Evolutionary conservation across 768 basidiomycete species (phyloP).

Genomic region (Cyclocybe cylindracea): DNA sequence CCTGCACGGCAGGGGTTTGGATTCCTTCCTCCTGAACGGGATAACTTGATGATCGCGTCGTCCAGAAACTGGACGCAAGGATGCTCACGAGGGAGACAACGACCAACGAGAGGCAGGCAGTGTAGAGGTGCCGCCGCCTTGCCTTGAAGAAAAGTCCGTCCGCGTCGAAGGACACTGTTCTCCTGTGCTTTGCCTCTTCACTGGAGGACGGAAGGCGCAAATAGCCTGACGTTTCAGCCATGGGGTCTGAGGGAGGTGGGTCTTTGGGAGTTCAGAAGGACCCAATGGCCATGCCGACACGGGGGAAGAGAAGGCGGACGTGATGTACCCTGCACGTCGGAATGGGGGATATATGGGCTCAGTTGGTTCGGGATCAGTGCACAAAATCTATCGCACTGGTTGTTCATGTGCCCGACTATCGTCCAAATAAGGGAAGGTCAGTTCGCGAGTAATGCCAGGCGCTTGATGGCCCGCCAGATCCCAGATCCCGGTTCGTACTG

Average conservation of each 20-base stretch:
- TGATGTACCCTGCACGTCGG: too few species aligned
- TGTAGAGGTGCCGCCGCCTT: conserved; percentile 11
- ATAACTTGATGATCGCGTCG: conserved; percentile 2
- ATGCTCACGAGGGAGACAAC: conserved; percentile 14
- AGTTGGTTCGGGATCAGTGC: background rate
- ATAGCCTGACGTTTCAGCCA: too few species aligned
- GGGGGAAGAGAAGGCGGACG: too few species aligned
- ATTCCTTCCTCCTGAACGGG: background rate
- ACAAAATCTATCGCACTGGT: background rate
- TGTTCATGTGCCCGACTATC: background rate
- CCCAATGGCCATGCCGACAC: too few species aligned
- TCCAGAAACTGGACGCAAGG: conserved; percentile 13
- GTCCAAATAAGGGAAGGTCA: too few species aligned
- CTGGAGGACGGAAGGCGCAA: background rate
- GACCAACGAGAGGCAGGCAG: conserved; percentile 14
- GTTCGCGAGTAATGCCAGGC: background rate
- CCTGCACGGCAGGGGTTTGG: background rate
- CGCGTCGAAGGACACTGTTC: conserved; percentile 2
- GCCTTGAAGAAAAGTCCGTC: conserved; percentile 6
- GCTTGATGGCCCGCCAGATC: too few species aligned
- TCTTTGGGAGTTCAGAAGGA: too few species aligned
- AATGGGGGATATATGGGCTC: too few species aligned
- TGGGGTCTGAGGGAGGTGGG: too few species aligned
- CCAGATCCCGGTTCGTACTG: too few species aligned
- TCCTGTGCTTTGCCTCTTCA: background rate